These are phyloP conservation scores for Trypanosomatidae sp. DNA, from an alignment of 208 protist species.

Conservation along the genomic window DNA sequence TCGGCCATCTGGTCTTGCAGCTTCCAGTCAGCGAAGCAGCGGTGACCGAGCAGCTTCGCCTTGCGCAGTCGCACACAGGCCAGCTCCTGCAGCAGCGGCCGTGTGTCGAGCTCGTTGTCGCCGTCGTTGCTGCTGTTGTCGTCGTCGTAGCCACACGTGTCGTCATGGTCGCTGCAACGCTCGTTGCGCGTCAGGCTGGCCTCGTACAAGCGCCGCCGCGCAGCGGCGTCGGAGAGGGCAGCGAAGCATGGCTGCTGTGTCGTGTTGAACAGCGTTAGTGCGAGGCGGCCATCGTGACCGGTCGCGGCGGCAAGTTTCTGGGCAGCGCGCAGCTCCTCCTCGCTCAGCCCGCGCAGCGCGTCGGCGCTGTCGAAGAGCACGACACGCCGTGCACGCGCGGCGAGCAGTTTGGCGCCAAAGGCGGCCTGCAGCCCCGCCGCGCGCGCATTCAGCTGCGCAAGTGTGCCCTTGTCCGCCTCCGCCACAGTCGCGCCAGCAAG, in stretches of 20 bases:
- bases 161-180: slow-evolving; percentile 2
- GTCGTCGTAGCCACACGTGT: too few species aligned
- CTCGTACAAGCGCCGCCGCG: slow-evolving; percentile 21
- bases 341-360: slow-evolving; percentile 22
- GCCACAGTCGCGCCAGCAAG: slow-evolving; percentile 17
- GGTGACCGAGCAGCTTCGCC: slow-evolving; percentile 22
- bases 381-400: slow-evolving; percentile 9
- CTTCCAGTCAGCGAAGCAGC: slow-evolving; percentile 31
- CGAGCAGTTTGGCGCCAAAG: slow-evolving; percentile 24
- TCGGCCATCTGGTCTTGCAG: slow-evolving; percentile 36
- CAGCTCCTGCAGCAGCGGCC: slow-evolving; percentile 11
- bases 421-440: slow-evolving; percentile 16
- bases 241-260: slow-evolving; percentile 32
- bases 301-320: slow-evolving; percentile 15
- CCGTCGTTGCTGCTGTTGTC: slow-evolving; percentile 9
- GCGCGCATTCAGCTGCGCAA: slow-evolving; percentile 21
- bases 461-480: slow-evolving; percentile 14
- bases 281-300: slow-evolving; percentile 21
- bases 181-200: slow-evolving; percentile 13
- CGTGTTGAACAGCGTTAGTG: slow-evolving; percentile 29
- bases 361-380: slow-evolving; percentile 17
- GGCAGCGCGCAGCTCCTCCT: slow-evolving; percentile 12
- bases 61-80: slow-evolving; percentile 20
- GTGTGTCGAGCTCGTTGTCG: slow-evolving; percentile 7
- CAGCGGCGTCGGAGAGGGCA: slow-evolving; percentile 16